These are phyloP conservation scores for Rutstroemia sp. DNA, from an alignment of 2,329 filamentous ascomycete species.

Conservation along the genomic window DNA sequence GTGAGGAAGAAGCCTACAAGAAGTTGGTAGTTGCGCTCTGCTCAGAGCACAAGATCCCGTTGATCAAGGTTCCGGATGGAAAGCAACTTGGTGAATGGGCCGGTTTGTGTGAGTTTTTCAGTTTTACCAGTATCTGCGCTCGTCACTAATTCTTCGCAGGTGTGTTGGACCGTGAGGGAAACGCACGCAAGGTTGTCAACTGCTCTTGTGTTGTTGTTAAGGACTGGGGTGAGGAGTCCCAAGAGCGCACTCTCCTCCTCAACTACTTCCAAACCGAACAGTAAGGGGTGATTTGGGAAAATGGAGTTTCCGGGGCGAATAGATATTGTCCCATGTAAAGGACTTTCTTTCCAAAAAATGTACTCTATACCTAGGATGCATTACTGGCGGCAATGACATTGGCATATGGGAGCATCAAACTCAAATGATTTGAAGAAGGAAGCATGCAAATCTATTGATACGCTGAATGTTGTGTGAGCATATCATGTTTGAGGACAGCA, in stretches of 20 bases:
- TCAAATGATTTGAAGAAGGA: neutral
- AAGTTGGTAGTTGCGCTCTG: slow-evolving; percentile 98
- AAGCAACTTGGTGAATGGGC: slow-evolving; percentile 99
- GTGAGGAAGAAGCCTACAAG: slow-evolving; percentile 99
- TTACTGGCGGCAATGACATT: slow-evolving; percentile 25
- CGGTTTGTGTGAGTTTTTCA: slow-evolving; percentile 80
- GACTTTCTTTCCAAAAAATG: slow-evolving; percentile 22
- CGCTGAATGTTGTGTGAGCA: neutral
- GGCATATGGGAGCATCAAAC: slow-evolving; percentile 21
- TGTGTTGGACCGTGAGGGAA: slow-evolving; percentile 97
- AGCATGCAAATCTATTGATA: neutral
- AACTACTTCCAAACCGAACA: slow-evolving; percentile 99
- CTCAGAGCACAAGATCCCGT: slow-evolving; percentile 98
- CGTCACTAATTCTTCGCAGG: slow-evolving; percentile 44
- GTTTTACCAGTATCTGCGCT: neutral
- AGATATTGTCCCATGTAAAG: slow-evolving; percentile 24
- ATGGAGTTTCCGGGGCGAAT: slow-evolving; percentile 27
- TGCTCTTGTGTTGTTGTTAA: slow-evolving; percentile 99
- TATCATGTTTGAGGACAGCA: too few relatives aligned
- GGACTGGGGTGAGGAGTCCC: slow-evolving; percentile 99
- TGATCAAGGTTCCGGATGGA: slow-evolving; percentile 99
- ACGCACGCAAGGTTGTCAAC: slow-evolving; percentile 99
- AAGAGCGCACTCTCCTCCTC: slow-evolving; percentile 97
- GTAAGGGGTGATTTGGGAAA: slow-evolving; percentile 36
- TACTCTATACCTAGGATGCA: slow-evolving; percentile 28